Evolutionary conservation across 345 rosid genomes (phyloP).

Genomic region (Draba incana): DNA sequence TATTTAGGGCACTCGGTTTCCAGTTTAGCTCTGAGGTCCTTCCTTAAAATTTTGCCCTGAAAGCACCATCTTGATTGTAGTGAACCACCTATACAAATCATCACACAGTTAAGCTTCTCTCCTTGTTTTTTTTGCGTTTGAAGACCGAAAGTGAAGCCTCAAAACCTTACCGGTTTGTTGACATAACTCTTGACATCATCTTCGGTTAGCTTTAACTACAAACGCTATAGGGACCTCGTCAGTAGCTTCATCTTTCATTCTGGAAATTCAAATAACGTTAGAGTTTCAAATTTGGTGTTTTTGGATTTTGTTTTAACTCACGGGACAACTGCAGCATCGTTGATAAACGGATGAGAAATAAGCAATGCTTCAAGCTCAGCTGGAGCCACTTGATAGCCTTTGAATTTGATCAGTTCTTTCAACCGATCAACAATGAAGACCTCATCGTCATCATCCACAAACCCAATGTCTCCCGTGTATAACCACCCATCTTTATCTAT

Average conservation of each 20-base stretch:
- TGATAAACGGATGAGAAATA: conserved; percentile 52
- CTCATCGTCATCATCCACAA: conserved; percentile 64
- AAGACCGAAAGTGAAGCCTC: background rate
- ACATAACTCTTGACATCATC: conserved; percentile 74
- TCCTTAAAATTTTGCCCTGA: conserved; percentile 80
- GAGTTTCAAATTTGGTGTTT: background rate
- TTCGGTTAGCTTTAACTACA: conserved; percentile 62
- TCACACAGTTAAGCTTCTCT: background rate
- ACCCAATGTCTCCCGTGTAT: conserved; percentile 72
- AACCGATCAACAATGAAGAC: conserved; percentile 70
- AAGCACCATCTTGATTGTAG: conserved; percentile 55
- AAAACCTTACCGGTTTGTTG: conserved; percentile 66
- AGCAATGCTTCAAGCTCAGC: conserved; percentile 80
- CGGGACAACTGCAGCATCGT: conserved; percentile 68
- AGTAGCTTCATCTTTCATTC: conserved; percentile 84
- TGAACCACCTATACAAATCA: conserved; percentile 57
- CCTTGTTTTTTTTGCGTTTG: background rate
- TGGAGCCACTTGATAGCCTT: conserved; percentile 80
- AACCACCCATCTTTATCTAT: conserved; percentile 68
- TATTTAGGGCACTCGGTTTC: conserved; percentile 38
- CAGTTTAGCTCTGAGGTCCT: conserved; percentile 60
- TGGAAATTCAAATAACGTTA: conserved; percentile 31
- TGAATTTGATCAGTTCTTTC: conserved; percentile 74
- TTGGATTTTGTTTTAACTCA: conserved; percentile 39
- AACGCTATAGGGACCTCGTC: conserved; percentile 87